Percentiles rank a stretch among this genome's conserved stretches.
Conservation (phyloP, 1,284 basidiomycete species). For the Psilocybe mexicana region DNA sequence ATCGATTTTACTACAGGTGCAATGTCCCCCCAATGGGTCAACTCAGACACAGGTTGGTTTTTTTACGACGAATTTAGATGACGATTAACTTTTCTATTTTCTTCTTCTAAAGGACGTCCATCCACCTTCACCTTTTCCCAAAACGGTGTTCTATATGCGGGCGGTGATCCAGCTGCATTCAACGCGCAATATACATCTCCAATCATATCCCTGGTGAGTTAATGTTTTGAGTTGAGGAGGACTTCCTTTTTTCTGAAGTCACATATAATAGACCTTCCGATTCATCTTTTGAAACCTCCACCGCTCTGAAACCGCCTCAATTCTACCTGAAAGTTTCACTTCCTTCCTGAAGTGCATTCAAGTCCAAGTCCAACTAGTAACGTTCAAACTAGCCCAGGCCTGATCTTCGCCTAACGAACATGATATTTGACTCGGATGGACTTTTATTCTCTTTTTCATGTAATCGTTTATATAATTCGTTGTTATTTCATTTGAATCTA, state of each 20-base stretch:
- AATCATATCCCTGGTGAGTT: neutral
- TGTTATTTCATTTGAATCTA: too few species aligned
- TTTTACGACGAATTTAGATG: neutral
- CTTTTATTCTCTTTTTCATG: neutral
- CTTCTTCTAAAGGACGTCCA: neutral
- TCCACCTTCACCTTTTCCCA: neutral
- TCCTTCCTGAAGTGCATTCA: neutral
- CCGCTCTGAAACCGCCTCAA: neutral
- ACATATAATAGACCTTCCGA: neutral
- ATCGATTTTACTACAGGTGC: neutral
- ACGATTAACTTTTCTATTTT: neutral
- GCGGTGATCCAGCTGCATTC: conserved; percentile 1
- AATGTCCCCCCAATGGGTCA: neutral
- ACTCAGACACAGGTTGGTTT: neutral
- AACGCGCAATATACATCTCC: neutral
- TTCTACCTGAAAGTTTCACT: neutral
- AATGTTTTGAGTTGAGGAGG: neutral
- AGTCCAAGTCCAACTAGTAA: too few species aligned
- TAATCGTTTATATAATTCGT: neutral
- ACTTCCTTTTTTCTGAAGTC: neutral
- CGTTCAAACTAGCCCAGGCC: too few species aligned
- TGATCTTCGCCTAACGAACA: too few species aligned
- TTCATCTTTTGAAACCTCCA: neutral
- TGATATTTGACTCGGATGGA: too few species aligned
- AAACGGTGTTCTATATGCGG: neutral